These are phyloP conservation scores for Auxenochlorella protothecoides DNA, from an alignment of 139 green algal species.

Conservation along the genomic window DNA sequence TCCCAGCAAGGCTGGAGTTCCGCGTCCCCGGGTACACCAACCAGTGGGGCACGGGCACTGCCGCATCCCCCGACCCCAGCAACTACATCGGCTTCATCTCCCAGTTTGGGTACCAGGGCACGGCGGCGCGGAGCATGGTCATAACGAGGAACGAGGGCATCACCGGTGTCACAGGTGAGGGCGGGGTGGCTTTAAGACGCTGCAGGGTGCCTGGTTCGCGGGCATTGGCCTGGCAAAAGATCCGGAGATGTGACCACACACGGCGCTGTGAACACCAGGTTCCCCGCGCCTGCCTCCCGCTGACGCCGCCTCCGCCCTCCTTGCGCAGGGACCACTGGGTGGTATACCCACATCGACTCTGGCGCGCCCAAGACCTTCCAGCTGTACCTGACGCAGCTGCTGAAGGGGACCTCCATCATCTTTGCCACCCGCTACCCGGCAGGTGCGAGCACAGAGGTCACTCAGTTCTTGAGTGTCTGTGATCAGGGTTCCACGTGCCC, in stretches of 20 bases:
- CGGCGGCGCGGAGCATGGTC: slow-evolving; percentile 20
- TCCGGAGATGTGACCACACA: no score
- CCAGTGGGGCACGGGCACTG: slow-evolving; percentile 9
- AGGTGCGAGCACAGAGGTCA: not conserved
- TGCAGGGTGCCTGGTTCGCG: no score
- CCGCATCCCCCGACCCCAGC: slow-evolving; percentile 1
- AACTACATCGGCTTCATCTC: slow-evolving; percentile 28
- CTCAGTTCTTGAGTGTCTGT: no score
- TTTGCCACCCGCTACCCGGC: slow-evolving; percentile 34
- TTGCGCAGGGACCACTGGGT: slow-evolving; percentile 28
- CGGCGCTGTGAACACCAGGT: no score
- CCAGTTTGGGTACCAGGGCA: slow-evolving; percentile 29
- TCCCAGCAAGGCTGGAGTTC: slow-evolving; percentile 34
- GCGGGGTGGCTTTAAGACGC: no score
- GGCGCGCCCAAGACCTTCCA: slow-evolving; percentile 25
- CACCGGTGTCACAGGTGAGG: slow-evolving; percentile 31
- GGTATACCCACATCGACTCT: slow-evolving; percentile 30
- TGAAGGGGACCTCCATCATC: slow-evolving; percentile 21
- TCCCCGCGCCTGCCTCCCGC: not conserved
- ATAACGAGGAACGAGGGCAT: slow-evolving; percentile 50
- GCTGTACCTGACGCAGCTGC: slow-evolving; percentile 31
- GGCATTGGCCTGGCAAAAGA: no score
- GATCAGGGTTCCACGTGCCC: not conserved
- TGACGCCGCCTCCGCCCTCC: not conserved
- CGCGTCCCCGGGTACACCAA: slow-evolving; percentile 39